phyloP scores from a whole-genome alignment of 176 grass and related monocot genomes.

The Lolium multiflorum region DNA sequence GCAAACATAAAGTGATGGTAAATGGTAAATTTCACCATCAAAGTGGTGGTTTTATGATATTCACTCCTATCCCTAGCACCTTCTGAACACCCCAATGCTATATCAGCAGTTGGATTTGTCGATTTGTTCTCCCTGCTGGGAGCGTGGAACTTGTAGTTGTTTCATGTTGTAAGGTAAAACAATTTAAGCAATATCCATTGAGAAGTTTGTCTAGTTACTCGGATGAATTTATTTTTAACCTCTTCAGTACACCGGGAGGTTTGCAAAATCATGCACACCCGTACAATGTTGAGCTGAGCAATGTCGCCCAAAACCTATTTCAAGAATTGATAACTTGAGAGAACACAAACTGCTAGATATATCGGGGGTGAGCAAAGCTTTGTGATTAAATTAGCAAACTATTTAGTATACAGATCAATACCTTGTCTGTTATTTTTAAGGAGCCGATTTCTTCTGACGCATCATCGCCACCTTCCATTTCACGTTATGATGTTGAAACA shows the following conservation, averaged over 20 bases:
- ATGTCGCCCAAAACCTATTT: not conserved
- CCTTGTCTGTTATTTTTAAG: no score
- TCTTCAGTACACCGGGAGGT: no score
- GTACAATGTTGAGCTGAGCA: not conserved
- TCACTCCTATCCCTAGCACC: no score
- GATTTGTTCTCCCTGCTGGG: constrained; percentile 16
- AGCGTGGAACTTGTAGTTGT: constrained; percentile 18
- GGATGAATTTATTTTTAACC: constrained; percentile 16
- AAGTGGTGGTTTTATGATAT: no score
- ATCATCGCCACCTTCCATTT: no score
- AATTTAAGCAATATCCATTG: not conserved
- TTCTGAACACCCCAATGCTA: not conserved
- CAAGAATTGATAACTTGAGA: not conserved
- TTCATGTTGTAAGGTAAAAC: constrained; percentile 31
- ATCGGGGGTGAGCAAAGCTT: no score
- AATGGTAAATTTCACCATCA: no score
- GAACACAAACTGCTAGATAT: not conserved
- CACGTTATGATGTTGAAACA: no score
- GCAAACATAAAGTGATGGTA: no score
- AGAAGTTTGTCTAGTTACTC: constrained; percentile 6
- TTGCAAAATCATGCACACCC: constrained; percentile 1
- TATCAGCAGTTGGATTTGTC: not conserved
- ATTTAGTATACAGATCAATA: no score
- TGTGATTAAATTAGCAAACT: no score
- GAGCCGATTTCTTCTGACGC: no score